phyloP scores from a whole-genome alignment of 2,329 filamentous ascomycete genomes.

The Helotiales sp. region DNA sequence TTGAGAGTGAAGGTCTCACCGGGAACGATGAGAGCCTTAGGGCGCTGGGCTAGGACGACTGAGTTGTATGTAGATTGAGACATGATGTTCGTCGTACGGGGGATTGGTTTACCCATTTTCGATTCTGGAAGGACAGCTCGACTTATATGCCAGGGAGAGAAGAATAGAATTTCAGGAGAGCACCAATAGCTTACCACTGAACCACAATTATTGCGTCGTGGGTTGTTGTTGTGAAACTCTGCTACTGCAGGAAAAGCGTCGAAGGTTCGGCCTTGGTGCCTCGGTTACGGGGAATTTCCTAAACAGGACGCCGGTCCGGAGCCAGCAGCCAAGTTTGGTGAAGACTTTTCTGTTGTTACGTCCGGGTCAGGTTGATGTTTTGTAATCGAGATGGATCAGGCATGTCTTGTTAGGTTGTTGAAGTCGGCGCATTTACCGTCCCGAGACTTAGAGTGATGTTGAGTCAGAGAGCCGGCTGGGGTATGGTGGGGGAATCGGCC shows the following conservation, averaged over 20 bases:
- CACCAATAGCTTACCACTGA: background rate
- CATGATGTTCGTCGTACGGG: constrained; percentile 39
- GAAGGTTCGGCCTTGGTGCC: constrained; percentile 9
- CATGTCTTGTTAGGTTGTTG: background rate
- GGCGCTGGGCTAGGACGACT: constrained; percentile 68
- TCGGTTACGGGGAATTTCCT: constrained; percentile 17
- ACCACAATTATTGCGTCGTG: constrained; percentile 10
- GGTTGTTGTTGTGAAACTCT: constrained; percentile 11
- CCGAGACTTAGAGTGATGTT: no score
- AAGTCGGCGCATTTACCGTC: background rate
- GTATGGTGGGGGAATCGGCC: no score
- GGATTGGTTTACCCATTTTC: constrained; percentile 32
- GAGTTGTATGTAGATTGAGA: constrained; percentile 41
- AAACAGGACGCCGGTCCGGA: constrained; percentile 11
- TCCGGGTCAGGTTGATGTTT: background rate
- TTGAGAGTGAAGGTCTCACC: constrained; percentile 67
- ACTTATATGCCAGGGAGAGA: constrained; percentile 1
- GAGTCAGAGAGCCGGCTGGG: no score
- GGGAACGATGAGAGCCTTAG: constrained; percentile 62
- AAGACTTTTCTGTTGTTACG: background rate
- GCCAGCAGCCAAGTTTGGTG: background rate
- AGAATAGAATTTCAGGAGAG: background rate
- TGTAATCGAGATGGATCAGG: background rate
- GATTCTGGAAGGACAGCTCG: background rate
- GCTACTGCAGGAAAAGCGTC: constrained; percentile 9